Percentiles rank a stretch among this genome's conserved stretches.
These are phyloP conservation scores for Suillus variegatus DNA, from an alignment of 768 basidiomycete genomes.

Conservation along the genomic window DNA sequence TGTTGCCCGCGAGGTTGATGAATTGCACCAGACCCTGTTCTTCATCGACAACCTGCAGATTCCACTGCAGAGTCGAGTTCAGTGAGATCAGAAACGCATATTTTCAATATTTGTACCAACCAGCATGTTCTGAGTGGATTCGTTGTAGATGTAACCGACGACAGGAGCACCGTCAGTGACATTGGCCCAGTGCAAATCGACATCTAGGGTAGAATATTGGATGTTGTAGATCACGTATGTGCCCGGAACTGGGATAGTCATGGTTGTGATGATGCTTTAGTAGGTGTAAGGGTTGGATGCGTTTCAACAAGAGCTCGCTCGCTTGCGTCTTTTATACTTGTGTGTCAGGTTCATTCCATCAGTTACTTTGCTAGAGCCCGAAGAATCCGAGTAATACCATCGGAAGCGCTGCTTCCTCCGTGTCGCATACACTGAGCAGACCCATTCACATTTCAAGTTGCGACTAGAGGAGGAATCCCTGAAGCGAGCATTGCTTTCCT, in stretches of 20 bases:
- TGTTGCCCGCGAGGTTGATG: background rate
- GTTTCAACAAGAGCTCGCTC: background rate
- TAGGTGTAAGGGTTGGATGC: background rate
- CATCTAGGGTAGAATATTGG: background rate
- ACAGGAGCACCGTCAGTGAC: background rate
- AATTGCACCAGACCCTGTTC: background rate
- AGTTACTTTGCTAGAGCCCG: too few relatives aligned
- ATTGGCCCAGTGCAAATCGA: background rate
- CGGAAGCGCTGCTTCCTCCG: background rate
- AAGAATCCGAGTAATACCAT: background rate
- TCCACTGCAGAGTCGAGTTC: background rate
- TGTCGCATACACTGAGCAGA: background rate
- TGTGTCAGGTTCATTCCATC: background rate
- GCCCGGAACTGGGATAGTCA: slow-evolving; percentile 1
- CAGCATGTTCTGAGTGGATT: background rate
- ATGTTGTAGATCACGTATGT: slow-evolving; percentile 2
- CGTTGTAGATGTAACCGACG: background rate
- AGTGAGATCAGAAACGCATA: background rate
- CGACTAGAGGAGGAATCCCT: background rate
- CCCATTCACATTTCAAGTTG: background rate
- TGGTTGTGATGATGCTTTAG: background rate
- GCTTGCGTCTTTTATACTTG: background rate
- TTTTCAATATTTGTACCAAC: background rate
- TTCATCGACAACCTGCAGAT: background rate
- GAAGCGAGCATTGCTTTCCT: background rate